Evolutionary conservation across 345 rosid species (phyloP).

Genomic region (Physaria fendleri): DNA sequence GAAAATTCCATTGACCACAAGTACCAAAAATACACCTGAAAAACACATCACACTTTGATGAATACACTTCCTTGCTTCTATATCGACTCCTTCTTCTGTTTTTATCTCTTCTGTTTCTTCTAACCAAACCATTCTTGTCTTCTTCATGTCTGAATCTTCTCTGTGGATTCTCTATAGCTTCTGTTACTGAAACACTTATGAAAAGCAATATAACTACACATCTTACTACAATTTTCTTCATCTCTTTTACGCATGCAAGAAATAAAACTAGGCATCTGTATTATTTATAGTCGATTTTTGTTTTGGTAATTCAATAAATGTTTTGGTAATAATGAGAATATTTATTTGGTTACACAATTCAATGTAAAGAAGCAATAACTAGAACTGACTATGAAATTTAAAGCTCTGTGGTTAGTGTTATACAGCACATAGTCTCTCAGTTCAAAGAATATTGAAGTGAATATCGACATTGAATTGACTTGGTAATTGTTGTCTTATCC

Average conservation of each 20-base stretch:
- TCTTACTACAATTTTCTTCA: conserved; percentile 7
- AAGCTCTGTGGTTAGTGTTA: conserved; percentile 19
- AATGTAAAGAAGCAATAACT: conserved; percentile 26
- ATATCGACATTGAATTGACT: conserved; percentile 22
- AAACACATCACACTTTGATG: conserved; percentile 23
- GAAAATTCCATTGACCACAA: conserved; percentile 32
- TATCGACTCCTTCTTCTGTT: conserved; percentile 13
- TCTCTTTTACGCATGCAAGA: conserved; percentile 18
- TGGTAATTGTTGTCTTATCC: conserved; percentile 1
- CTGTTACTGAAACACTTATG: conserved; percentile 14
- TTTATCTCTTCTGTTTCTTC: conserved; percentile 8
- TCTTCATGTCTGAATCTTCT: conserved; percentile 6
- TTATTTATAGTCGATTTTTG: conserved; percentile 17
- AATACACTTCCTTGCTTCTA: conserved; percentile 1
- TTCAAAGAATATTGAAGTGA: conserved; percentile 21
- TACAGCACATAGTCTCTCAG: conserved; percentile 11
- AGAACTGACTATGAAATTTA: conserved; percentile 20
- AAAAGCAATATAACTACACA: conserved; percentile 23
- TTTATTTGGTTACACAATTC: conserved; percentile 30
- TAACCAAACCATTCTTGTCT: not conserved
- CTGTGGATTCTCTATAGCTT: conserved; percentile 15
- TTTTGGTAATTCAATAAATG: conserved; percentile 23
- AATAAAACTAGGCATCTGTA: not conserved
- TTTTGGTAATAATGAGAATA: conserved; percentile 15
- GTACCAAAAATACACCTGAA: conserved; percentile 23